A percentile compares a stretch with the other conserved stretches of the same genome.
Evolutionary conservation across 2,329 filamentous ascomycete genomes (phyloP).

Genomic region (Hymenoscyphus albidus): DNA sequence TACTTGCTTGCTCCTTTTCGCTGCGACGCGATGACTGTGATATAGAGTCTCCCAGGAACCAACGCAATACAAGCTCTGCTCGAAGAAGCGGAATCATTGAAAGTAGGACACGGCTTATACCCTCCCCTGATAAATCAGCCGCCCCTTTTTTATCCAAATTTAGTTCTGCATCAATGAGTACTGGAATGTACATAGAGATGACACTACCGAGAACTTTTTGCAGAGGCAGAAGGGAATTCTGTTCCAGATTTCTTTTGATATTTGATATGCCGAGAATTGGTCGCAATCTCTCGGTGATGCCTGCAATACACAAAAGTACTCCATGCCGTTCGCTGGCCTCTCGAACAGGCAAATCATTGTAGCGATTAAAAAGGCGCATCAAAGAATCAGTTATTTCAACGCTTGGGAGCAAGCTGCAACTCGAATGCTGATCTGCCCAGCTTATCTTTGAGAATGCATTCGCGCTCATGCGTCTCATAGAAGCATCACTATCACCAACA

Average conservation of each 20-base stretch:
- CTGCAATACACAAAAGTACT: slow-evolving; percentile 57
- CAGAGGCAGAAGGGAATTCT: neutral
- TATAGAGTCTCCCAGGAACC: neutral
- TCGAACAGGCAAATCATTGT: slow-evolving; percentile 29
- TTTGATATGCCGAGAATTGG: neutral
- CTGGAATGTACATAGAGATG: neutral
- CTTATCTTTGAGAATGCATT: slow-evolving; percentile 61
- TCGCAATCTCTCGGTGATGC: slow-evolving; percentile 40
- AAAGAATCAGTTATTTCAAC: neutral
- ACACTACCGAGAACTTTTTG: neutral
- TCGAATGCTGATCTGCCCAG: slow-evolving; percentile 20
- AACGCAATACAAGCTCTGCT: slow-evolving; percentile 12
- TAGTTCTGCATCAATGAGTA: neutral
- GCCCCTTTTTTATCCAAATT: slow-evolving; percentile 4
- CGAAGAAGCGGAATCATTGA: slow-evolving; percentile 44
- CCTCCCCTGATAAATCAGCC: slow-evolving; percentile 62
- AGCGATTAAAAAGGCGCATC: neutral
- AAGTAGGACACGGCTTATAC: slow-evolving; percentile 54
- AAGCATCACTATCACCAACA: slow-evolving; percentile 72
- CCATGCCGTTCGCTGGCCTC: slow-evolving; percentile 71
- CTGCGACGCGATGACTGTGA: neutral
- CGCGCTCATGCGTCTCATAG: slow-evolving; percentile 69
- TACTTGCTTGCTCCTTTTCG: neutral
- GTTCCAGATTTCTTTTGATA: neutral
- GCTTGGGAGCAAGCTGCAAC: too few species aligned